Percentiles rank a stretch among this genome's conserved stretches.
These are phyloP conservation scores for Centaurea solstitialis DNA, from an alignment of 129 eudicot genomes.

Conservation along the genomic window DNA sequence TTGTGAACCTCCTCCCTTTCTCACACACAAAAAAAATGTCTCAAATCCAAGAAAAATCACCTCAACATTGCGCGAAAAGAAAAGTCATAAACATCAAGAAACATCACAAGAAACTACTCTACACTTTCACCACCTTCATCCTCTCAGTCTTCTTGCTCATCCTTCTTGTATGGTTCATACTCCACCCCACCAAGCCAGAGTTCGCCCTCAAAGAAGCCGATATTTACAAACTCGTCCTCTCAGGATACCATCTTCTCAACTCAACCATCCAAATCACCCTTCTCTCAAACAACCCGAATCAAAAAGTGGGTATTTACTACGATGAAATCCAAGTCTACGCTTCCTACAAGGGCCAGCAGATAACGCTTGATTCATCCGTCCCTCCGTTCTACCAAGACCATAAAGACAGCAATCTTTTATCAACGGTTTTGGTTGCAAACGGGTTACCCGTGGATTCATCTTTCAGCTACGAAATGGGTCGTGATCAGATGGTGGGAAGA, in stretches of 20 bases:
- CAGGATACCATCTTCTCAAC: constrained; percentile 65
- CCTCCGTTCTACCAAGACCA: constrained; percentile 73
- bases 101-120: constrained; percentile 61
- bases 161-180: constrained; percentile 58
- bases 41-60: constrained; percentile 70
- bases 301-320: constrained; percentile 73
- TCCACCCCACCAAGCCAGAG: constrained; percentile 81
- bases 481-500: constrained; percentile 58
- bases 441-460: constrained; percentile 63
- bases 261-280: constrained; percentile 78
- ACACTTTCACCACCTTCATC: constrained; percentile 52
- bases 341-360: constrained; percentile 72
- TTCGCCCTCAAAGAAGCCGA: constrained; percentile 75
- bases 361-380: constrained; percentile 54
- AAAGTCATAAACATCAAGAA: constrained; percentile 37
- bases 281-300: constrained; percentile 64
- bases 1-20: constrained; percentile 22
- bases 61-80: constrained; percentile 83
- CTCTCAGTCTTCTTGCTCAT: constrained; percentile 68
- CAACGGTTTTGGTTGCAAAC: constrained; percentile 52
- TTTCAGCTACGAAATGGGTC: constrained; percentile 61
- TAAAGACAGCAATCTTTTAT: constrained; percentile 53
- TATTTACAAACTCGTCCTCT: constrained; percentile 70
- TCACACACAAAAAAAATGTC: constrained; percentile 60
- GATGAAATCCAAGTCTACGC: constrained; percentile 60